These are phyloP conservation scores for Solanum chacoense DNA, from an alignment of 305 asterid species.

Conservation along the genomic window DNA sequence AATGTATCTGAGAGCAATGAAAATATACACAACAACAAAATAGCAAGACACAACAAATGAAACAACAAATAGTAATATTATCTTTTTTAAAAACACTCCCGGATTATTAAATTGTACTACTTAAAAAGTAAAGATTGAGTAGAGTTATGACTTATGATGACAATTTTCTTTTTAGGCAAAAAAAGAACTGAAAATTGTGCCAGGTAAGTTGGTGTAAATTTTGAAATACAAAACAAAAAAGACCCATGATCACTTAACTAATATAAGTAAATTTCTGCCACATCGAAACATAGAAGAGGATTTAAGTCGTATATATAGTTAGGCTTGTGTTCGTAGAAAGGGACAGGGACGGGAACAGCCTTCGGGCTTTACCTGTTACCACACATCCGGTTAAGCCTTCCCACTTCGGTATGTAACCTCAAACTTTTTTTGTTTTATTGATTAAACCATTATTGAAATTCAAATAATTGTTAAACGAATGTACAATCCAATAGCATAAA, in stretches of 20 bases:
- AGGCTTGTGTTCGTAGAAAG: conserved; percentile 11
- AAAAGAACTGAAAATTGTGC: neutral
- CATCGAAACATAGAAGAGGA: neutral
- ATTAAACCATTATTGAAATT: neutral
- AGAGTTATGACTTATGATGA: neutral
- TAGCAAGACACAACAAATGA: fast-evolving
- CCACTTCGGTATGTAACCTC: neutral
- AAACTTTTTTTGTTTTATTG: too few species aligned
- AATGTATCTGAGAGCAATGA: fast-evolving
- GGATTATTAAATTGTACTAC: neutral
- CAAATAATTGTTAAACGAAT: neutral
- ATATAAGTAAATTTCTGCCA: neutral
- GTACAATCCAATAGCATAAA: neutral
- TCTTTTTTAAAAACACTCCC: neutral
- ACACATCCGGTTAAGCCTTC: conserved; percentile 18
- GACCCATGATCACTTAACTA: neutral
- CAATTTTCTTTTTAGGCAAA: neutral
- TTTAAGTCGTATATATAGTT: neutral
- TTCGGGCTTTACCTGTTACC: conserved; percentile 9
- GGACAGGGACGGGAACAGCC: conserved; percentile 17
- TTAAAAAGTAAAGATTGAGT: neutral
- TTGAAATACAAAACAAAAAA: neutral
- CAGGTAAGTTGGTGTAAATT: neutral
- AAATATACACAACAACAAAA: too few species aligned
- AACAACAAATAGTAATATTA: neutral